Conservation (phyloP, 1,284 basidiomycete genomes). For the Taiwanofungus camphoratus region DNA sequence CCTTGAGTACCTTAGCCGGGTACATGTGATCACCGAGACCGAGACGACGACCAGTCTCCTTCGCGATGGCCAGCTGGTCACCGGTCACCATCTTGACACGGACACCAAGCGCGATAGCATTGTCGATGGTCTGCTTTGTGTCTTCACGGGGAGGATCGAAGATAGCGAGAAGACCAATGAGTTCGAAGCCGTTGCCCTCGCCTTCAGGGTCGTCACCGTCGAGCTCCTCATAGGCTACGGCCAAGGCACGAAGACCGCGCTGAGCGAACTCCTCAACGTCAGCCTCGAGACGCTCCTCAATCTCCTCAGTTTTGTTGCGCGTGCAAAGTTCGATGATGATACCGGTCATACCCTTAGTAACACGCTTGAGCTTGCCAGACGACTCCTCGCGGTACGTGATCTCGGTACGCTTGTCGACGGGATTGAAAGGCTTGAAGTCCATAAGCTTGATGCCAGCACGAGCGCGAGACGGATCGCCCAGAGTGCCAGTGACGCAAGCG, state of each 20-base stretch:
- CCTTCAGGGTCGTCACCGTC: conserved; percentile 76
- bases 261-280: conserved; percentile 94
- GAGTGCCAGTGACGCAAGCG: conserved; percentile 76
- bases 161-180: conserved; percentile 95
- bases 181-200: conserved; percentile 93
- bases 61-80: conserved; percentile 98
- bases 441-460: conserved; percentile 92
- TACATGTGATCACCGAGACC: conserved; percentile 97
- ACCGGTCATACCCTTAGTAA: conserved; percentile 99
- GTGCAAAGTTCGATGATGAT: conserved; percentile 94
- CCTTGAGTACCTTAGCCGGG: conserved; percentile 91
- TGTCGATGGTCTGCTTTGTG: conserved; percentile 98
- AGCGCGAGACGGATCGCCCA: conserved; percentile 70
- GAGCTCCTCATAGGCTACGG: conserved; percentile 93
- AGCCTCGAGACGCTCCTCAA: conserved; percentile 88
- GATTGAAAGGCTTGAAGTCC: conserved; percentile 99
- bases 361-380: conserved; percentile 92
- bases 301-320: conserved; percentile 91
- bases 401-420: conserved; percentile 98
- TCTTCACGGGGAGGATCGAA: conserved; percentile 98
- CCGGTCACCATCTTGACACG: conserved; percentile 99
- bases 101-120: conserved; percentile 92
- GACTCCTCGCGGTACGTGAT: conserved; percentile 95
- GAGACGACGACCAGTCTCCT: conserved; percentile 97
- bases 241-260: conserved; percentile 97